Evolutionary conservation across 345 rosid species (phyloP), one percentile per base, ranked within the genome.

Genomic region (Rhodamnia argentea): DNA sequence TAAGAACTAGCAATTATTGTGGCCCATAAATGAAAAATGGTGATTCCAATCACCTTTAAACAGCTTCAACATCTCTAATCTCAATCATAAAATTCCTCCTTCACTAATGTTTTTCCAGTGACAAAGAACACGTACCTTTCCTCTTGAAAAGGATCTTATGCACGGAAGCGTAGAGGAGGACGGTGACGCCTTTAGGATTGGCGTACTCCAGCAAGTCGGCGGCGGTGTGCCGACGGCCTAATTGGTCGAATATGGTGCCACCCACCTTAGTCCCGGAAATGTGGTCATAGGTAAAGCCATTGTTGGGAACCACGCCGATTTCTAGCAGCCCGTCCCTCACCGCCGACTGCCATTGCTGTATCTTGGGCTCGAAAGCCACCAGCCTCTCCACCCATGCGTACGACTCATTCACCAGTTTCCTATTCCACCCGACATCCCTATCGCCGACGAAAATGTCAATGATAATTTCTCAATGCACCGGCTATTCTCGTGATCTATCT

Each of bases 161-260:
- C 20, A 86, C 93, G 4, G 88, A 56, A 22, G 93, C 92, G 84
- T 88, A 87, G 78, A 92, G 85, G 85, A 87, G 88, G 53, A 89
- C 91, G 7, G 27, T 23, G 53, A 89, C 60, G 23, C 88, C 87
- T 9, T 29, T n/a, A 11, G 91, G 91, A 4, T 87, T 58, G 3
- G 93, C 93, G 20, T 90, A 88, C 87, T 89, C 87, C 22, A 92
- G 54, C 42, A 92, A 64, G 42, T 92, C 90, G 14, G 93, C 93
- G 24, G 93, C 90, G 3, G 93, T 92, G 88, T 92, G 93, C 53
- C 93, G 60, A 44, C 84, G 91, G 5, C 92, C 92, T 13, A 53
- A 10, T 27, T 62, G 58, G 27, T 92, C 92, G 78, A 92, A 92
- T 13, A 89, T 90, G 14, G 93, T 74, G 14, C 93, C 93, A 1